phyloP scores from a whole-genome alignment of 208 protist genomes.

The Crithidia brevicula region DNA sequence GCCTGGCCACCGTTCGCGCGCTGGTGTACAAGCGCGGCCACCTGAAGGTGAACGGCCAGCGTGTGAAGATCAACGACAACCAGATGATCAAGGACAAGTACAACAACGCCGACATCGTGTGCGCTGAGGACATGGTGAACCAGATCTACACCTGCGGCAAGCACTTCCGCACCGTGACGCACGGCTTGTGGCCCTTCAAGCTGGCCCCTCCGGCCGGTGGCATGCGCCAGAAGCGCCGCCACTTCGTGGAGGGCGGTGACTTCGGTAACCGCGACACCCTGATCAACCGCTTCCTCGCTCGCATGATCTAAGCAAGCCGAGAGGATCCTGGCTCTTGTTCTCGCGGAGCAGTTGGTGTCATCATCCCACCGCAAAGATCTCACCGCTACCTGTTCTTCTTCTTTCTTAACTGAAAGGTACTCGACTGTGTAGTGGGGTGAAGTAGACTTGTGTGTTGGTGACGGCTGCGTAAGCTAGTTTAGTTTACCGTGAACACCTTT shows the following conservation, averaged over 20 bases:
- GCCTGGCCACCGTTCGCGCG: constrained; percentile 96
- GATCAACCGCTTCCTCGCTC: constrained; percentile 98
- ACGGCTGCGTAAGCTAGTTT: not conserved
- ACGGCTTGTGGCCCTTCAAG: constrained; percentile 99
- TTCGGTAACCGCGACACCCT: constrained; percentile 99
- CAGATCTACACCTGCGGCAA: constrained; percentile 99
- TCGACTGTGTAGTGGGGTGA: not conserved
- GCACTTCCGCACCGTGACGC: constrained; percentile 98
- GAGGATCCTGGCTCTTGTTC: too few species aligned
- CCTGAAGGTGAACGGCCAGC: constrained; percentile 97
- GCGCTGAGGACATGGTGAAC: constrained; percentile 99
- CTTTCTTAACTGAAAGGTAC: too few species aligned
- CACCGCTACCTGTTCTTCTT: too few species aligned
- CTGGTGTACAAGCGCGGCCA: constrained; percentile 99
- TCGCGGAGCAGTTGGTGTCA: too few species aligned
- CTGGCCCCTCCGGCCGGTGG: constrained; percentile 96
- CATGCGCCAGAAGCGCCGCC: constrained; percentile 95
- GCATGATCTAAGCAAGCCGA: constrained; percentile 96
- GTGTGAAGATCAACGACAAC: constrained; percentile 97
- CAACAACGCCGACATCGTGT: constrained; percentile 96
- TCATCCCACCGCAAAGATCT: too few species aligned
- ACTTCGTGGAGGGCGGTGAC: constrained; percentile 99
- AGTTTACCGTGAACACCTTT: not conserved
- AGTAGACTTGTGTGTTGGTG: not conserved
- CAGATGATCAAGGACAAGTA: constrained; percentile 96